A percentile compares a stretch with the other conserved stretches of the same genome.
These are phyloP conservation scores for Rhodotorula mucilaginosa DNA, from an alignment of 1,284 basidiomycete species.

Conservation along the genomic window DNA sequence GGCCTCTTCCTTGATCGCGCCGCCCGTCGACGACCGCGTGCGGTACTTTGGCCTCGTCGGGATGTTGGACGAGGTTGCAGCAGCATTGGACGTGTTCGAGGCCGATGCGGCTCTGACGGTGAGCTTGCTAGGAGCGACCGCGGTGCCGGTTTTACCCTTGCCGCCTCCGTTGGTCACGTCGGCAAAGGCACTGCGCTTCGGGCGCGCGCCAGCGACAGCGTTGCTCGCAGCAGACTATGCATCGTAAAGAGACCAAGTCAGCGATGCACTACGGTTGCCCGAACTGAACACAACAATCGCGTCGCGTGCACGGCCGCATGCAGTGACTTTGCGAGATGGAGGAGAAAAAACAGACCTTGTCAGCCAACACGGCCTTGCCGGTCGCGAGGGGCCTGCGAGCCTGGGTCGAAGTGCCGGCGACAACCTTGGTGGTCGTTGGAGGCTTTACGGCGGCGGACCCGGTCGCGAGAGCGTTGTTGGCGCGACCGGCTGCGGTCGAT, in stretches of 20 bases:
- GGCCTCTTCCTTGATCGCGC: conserved; percentile 25
- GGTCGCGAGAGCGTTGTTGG: not conserved
- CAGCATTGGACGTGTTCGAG: not conserved
- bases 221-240: conserved; percentile 11
- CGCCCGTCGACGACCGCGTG: conserved; percentile 37
- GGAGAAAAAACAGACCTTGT: conserved; percentile 24
- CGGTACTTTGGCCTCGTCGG: conserved; percentile 28
- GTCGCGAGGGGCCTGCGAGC: not conserved
- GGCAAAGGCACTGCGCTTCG: conserved; percentile 33
- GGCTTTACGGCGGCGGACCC: conserved; percentile 1
- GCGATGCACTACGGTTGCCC: no score
- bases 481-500: not conserved
- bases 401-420: not conserved
- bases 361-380: conserved; percentile 16
- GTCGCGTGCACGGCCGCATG: conserved; percentile 5
- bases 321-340: not conserved
- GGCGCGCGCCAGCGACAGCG: conserved; percentile 9
- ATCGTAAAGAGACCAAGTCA: no score
- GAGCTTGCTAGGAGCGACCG: not conserved
- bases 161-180: conserved; percentile 38
- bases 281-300: not conserved
- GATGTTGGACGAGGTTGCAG: conserved; percentile 4
- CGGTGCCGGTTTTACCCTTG: conserved; percentile 15
- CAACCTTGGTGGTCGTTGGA: conserved; percentile 8
- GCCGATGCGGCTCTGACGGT: not conserved